A percentile compares a stretch with the other conserved stretches of the same genome.
Evolutionary conservation across 495 filamentous ascomycete genomes (phyloP).

Genomic region (Haplographium delicatum): DNA sequence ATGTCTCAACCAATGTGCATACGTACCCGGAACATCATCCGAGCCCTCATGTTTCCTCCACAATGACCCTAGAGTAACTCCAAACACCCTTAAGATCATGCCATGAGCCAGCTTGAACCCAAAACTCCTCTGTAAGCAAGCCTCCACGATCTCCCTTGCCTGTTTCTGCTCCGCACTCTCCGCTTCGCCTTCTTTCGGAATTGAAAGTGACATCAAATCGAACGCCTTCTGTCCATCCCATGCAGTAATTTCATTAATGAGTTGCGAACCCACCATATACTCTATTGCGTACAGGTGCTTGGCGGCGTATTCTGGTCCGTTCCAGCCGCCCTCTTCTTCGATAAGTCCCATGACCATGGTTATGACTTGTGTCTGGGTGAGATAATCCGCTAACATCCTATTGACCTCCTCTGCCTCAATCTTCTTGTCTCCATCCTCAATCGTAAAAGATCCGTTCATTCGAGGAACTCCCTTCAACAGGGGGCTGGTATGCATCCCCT

Average conservation of each 20-base stretch:
- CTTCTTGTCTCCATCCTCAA: conserved; percentile 18
- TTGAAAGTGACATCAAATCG: conserved; percentile 42
- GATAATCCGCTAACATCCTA: conserved; percentile 45
- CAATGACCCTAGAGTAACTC: conserved; percentile 39
- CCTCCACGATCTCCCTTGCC: conserved; percentile 46
- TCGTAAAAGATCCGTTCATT: conserved; percentile 18
- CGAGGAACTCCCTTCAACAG: conserved; percentile 39
- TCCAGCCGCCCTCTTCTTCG: conserved; percentile 45
- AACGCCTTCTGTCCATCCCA: conserved; percentile 46
- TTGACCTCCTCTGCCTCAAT: conserved; percentile 30
- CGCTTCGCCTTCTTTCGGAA: conserved; percentile 38
- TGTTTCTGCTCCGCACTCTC: conserved; percentile 44
- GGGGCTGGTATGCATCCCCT: conserved; percentile 45
- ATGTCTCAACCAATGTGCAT: conserved; percentile 42
- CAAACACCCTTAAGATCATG: conserved; percentile 39
- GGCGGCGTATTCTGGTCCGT: conserved; percentile 45
- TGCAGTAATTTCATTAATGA: conserved; percentile 44
- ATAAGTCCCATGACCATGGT: conserved; percentile 45
- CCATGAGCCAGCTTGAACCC: conserved; percentile 51
- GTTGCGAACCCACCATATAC: conserved; percentile 44
- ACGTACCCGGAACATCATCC: conserved; percentile 39
- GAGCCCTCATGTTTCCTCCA: conserved; percentile 43
- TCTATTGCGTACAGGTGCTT: conserved; percentile 44
- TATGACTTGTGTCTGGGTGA: conserved; percentile 46
- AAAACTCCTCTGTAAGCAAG: conserved; percentile 40